Percentiles rank a stretch among this genome's conserved stretches.
Evolutionary conservation across 2,329 filamentous ascomycete species (phyloP).

Genomic region (Diaporthe amygdali): DNA sequence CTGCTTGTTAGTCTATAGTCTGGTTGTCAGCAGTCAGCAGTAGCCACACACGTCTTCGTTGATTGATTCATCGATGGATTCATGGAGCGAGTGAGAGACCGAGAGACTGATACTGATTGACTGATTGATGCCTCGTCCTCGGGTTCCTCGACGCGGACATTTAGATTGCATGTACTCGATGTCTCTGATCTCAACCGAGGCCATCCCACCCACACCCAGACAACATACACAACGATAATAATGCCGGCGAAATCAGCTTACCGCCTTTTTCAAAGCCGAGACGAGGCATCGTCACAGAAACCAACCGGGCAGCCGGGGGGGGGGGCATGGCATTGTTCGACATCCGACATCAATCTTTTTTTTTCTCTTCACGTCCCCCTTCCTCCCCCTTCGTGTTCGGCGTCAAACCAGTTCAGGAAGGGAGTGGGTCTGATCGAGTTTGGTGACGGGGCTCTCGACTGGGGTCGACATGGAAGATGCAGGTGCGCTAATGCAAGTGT

Average conservation of each 20-base stretch:
- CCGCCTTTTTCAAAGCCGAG: constrained; percentile 15
- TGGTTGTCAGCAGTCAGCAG: constrained; percentile 6
- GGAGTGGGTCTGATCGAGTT: neutral
- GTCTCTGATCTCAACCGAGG: neutral
- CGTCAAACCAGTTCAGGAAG: neutral
- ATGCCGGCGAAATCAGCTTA: constrained; percentile 17
- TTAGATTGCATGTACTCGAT: neutral
- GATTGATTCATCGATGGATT: neutral
- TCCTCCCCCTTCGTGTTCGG: constrained; percentile 4
- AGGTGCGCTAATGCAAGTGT: constrained; percentile 8
- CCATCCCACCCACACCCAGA: neutral
- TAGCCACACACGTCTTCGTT: neutral
- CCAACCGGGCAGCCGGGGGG: neutral
- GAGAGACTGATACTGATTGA: no score
- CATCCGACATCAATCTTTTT: neutral
- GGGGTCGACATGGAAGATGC: neutral
- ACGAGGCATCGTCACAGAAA: constrained; percentile 2
- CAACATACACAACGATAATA: neutral
- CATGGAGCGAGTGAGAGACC: no score
- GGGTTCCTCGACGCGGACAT: neutral
- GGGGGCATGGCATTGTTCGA: neutral
- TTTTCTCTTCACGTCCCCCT: neutral
- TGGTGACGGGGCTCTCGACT: constrained; percentile 16
- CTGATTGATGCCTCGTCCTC: neutral
- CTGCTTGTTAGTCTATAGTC: neutral